These are phyloP conservation scores for Diaporthe nobilis DNA, from an alignment of 2,329 filamentous ascomycete species.

Conservation along the genomic window DNA sequence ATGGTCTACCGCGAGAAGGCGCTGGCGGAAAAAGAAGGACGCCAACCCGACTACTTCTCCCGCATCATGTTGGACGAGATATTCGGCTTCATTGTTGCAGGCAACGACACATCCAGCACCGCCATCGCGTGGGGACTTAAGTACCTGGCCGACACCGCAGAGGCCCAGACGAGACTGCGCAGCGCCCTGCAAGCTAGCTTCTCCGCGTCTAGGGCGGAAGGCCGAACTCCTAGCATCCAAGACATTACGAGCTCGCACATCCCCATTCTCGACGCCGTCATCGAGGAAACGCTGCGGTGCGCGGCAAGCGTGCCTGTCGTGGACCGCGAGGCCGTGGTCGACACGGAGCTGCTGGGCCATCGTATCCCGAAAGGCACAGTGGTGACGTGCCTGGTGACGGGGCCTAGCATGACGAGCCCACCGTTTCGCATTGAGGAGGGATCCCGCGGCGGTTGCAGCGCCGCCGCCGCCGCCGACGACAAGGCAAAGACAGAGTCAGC, in stretches of 20 bases:
- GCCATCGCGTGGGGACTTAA: slow-evolving; percentile 59
- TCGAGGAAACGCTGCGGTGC: slow-evolving; percentile 60
- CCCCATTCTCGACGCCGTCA: slow-evolving; percentile 61
- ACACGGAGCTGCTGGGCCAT: slow-evolving; percentile 11
- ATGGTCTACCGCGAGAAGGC: background rate
- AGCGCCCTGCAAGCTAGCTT: slow-evolving; percentile 54
- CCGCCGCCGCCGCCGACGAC: too few relatives aligned
- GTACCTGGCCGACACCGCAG: slow-evolving; percentile 55
- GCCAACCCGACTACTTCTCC: background rate
- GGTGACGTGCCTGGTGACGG: background rate
- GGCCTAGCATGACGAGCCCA: background rate
- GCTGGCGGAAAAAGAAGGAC: background rate
- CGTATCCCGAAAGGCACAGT: background rate
- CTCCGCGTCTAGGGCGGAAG: slow-evolving; percentile 45
- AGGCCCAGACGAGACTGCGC: slow-evolving; percentile 56
- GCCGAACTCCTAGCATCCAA: slow-evolving; percentile 46
- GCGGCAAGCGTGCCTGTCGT: background rate
- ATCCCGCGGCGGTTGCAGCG: too few relatives aligned
- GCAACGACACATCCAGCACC: slow-evolving; percentile 60
- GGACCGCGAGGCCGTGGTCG: background rate
- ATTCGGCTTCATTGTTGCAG: slow-evolving; percentile 57
- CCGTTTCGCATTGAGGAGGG: background rate
- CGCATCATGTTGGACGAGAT: background rate
- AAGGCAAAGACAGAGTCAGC: too few relatives aligned
- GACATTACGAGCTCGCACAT: slow-evolving; percentile 53